Percentiles rank a stretch among this genome's conserved stretches.
Evolutionary conservation across 2,329 filamentous ascomycete species (phyloP).

Genomic region (Fusarium bulbicola): DNA sequence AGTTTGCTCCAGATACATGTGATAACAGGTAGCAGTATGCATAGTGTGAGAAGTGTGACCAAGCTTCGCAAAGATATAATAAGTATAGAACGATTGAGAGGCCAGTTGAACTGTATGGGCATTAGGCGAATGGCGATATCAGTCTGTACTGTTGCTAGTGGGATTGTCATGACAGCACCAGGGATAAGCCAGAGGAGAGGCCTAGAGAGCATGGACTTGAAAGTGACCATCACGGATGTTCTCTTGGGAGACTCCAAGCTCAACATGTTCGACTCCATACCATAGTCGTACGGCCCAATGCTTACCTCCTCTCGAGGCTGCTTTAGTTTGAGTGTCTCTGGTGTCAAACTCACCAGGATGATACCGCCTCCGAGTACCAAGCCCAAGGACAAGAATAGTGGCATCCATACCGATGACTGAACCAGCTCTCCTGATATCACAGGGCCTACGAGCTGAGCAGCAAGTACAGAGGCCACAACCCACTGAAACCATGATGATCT

Average conservation of each 20-base stretch:
- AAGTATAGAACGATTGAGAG: slow-evolving; percentile 31
- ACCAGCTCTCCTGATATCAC: slow-evolving; percentile 30
- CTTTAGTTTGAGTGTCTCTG: slow-evolving; percentile 30
- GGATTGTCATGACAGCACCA: slow-evolving; percentile 34
- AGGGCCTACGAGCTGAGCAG: slow-evolving; percentile 32
- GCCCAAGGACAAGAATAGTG: slow-evolving; percentile 33
- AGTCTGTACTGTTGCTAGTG: slow-evolving; percentile 33
- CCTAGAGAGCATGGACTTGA: slow-evolving; percentile 26
- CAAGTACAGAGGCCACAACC: slow-evolving; percentile 34
- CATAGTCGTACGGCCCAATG: neutral
- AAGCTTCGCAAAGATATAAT: slow-evolving; percentile 37
- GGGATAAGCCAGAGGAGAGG: slow-evolving; percentile 39
- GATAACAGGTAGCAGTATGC: slow-evolving; percentile 33
- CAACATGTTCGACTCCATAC: neutral
- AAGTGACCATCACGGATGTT: neutral
- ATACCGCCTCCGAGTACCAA: slow-evolving; percentile 28
- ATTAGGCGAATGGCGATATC: slow-evolving; percentile 39
- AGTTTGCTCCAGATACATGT: slow-evolving; percentile 19
- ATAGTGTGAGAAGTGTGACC: slow-evolving; percentile 34
- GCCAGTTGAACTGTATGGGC: slow-evolving; percentile 41
- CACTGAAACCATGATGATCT: slow-evolving; percentile 42
- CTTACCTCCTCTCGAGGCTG: neutral
- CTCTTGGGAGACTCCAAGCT: neutral
- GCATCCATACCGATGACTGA: slow-evolving; percentile 27
- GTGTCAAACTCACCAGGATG: slow-evolving; percentile 28